Conservation (phyloP, 176 grass and related monocot species). For the Tillandsia fasciculata region DNA sequence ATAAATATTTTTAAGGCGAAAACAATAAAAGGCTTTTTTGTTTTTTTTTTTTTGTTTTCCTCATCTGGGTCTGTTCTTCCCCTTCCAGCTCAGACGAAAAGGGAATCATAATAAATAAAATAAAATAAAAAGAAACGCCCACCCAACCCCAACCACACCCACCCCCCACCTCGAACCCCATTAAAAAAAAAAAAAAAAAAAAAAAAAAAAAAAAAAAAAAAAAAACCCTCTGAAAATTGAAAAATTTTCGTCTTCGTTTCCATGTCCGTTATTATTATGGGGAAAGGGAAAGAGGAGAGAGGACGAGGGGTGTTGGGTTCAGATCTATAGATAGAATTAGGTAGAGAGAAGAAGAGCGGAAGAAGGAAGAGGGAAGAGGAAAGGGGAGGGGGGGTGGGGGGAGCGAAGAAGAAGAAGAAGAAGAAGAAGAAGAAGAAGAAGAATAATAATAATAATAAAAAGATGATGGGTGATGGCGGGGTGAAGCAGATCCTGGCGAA, state of each 20-base stretch:
- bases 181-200: neutral
- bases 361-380: neutral
- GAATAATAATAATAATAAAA: neutral
- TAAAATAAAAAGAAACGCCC: slow-evolving; percentile 21
- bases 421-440: neutral
- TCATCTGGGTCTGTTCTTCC: neutral
- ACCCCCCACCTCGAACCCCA: neutral
- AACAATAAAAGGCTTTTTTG: no score
- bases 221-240: no score
- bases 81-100: slow-evolving; percentile 9
- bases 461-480: slow-evolving; percentile 51
- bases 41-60: no score
- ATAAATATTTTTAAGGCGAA: no score
- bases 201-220: neutral
- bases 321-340: no score
- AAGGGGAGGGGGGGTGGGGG: neutral
- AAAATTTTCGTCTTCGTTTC: no score
- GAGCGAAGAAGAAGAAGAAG: neutral
- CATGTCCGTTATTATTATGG: no score
- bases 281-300: no score
- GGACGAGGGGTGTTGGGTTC: no score
- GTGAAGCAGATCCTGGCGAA: slow-evolving; percentile 63
- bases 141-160: slow-evolving; percentile 10
- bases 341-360: neutral
- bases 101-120: neutral